phyloP scores from a whole-genome alignment of 2,329 filamentous ascomycete species.

The Penicillium oxalicum region DNA sequence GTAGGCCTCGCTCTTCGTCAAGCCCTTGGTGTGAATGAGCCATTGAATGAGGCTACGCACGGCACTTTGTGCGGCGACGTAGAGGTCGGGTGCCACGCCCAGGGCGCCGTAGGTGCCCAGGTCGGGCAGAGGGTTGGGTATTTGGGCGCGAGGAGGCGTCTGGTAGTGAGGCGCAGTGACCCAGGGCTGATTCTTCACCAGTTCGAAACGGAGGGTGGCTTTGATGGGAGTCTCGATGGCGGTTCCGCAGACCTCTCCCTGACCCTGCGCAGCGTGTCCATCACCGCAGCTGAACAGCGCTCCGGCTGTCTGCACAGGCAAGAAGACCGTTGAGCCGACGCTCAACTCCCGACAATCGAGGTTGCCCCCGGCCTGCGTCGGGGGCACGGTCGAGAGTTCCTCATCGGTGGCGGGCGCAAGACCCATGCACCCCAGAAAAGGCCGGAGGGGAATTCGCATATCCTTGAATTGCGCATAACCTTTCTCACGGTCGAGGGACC shows the following conservation, averaged over 20 bases:
- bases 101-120: slow-evolving; percentile 44
- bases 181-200: slow-evolving; percentile 45
- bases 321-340: slow-evolving; percentile 43
- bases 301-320: slow-evolving; percentile 46
- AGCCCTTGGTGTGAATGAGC: slow-evolving; percentile 43
- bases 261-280: slow-evolving; percentile 51
- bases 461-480: slow-evolving; percentile 44
- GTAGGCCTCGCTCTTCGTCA: slow-evolving; percentile 46
- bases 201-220: slow-evolving; percentile 45
- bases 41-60: slow-evolving; percentile 46
- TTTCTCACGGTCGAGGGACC: slow-evolving; percentile 39
- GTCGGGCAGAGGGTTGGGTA: slow-evolving; percentile 22
- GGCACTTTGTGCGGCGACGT: slow-evolving; percentile 47
- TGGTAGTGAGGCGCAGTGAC: slow-evolving; percentile 46
- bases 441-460: slow-evolving; percentile 46
- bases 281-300: slow-evolving; percentile 52
- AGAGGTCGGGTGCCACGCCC: slow-evolving; percentile 45
- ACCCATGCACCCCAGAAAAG: slow-evolving; percentile 51
- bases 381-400: slow-evolving; percentile 47
- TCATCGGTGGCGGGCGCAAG: slow-evolving; percentile 44
- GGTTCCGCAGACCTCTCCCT: slow-evolving; percentile 52
- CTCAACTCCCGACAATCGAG: slow-evolving; percentile 50
- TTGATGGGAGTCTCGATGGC: slow-evolving; percentile 51
- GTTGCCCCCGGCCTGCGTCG: slow-evolving; percentile 50
- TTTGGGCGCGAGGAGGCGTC: slow-evolving; percentile 28